These are phyloP conservation scores for Monilinia aucupariae DNA, from an alignment of 2,329 filamentous ascomycete genomes.

Conservation along the genomic window DNA sequence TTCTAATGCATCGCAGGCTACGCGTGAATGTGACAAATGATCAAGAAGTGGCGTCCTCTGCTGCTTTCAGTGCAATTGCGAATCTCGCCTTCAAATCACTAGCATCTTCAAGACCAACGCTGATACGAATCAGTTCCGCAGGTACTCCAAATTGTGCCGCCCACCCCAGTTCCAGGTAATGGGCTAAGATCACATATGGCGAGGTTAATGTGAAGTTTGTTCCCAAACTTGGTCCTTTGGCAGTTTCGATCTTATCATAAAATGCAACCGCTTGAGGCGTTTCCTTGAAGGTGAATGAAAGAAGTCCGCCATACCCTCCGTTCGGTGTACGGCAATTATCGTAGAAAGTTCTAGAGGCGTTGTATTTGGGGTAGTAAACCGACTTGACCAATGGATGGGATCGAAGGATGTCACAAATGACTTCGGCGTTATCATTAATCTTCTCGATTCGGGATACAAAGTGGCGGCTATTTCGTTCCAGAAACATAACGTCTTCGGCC, in stretches of 20 bases:
- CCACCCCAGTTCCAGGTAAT: slow-evolving; percentile 92
- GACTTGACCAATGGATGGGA: slow-evolving; percentile 60
- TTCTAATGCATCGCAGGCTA: slow-evolving; percentile 5
- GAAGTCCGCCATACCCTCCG: slow-evolving; percentile 83
- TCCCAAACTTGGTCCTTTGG: slow-evolving; percentile 90
- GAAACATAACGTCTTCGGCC: slow-evolving; percentile 88
- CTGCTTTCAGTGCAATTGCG: slow-evolving; percentile 61
- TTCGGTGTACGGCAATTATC: slow-evolving; percentile 67
- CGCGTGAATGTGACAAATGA: neutral
- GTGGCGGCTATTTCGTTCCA: slow-evolving; percentile 94
- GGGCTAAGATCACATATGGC: slow-evolving; percentile 86
- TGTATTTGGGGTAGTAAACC: slow-evolving; percentile 83
- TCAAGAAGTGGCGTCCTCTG: slow-evolving; percentile 31
- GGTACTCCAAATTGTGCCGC: slow-evolving; percentile 76
- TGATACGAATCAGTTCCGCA: slow-evolving; percentile 73
- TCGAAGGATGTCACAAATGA: slow-evolving; percentile 67
- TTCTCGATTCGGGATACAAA: slow-evolving; percentile 77
- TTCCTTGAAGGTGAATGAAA: slow-evolving; percentile 75
- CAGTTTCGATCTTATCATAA: slow-evolving; percentile 78
- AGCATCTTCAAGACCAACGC: slow-evolving; percentile 81
- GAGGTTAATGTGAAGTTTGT: slow-evolving; percentile 94
- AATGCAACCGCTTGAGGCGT: slow-evolving; percentile 70
- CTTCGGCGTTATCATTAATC: slow-evolving; percentile 80
- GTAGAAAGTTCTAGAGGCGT: slow-evolving; percentile 64
- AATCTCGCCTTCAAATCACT: slow-evolving; percentile 60